Evolutionary conservation across 2,329 filamentous ascomycete species (phyloP).

Genomic region (Verticillium longisporum): DNA sequence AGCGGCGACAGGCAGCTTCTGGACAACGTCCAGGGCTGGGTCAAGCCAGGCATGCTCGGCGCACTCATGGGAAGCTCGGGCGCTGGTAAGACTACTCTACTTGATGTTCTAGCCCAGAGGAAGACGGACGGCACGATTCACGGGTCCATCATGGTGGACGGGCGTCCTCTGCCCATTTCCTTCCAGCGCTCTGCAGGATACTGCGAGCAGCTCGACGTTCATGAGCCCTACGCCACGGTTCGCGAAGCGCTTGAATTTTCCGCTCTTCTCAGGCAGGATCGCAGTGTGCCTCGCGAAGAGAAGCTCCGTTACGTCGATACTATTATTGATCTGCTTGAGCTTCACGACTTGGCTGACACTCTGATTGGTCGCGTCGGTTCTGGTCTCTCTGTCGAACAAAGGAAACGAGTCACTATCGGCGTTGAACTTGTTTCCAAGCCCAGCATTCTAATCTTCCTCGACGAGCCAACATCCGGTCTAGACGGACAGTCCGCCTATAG

Average conservation of each 20-base stretch:
- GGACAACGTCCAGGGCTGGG: slow-evolving; percentile 76
- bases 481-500: slow-evolving; percentile 64
- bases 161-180: slow-evolving; percentile 56
- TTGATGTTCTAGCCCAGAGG: slow-evolving; percentile 75
- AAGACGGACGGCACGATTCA: slow-evolving; percentile 71
- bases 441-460: slow-evolving; percentile 51
- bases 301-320: slow-evolving; percentile 73
- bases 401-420: slow-evolving; percentile 51
- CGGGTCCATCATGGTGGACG: slow-evolving; percentile 72
- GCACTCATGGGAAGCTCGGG: slow-evolving; percentile 78
- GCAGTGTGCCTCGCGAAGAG: slow-evolving; percentile 54
- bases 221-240: slow-evolving; percentile 66
- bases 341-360: slow-evolving; percentile 40
- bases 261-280: slow-evolving; percentile 65
- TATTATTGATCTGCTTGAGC: slow-evolving; percentile 59
- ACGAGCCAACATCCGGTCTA: slow-evolving; percentile 58
- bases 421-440: slow-evolving; percentile 57
- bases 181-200: slow-evolving; percentile 78
- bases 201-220: slow-evolving; percentile 75
- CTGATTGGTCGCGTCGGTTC: slow-evolving; percentile 43
- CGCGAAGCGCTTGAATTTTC: slow-evolving; percentile 71
- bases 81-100: slow-evolving; percentile 78
- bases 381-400: slow-evolving; percentile 44
- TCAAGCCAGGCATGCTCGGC: slow-evolving; percentile 71
- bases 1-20: slow-evolving; percentile 61